A percentile compares a stretch with the other conserved stretches of the same genome.
Evolutionary conservation across 139 green algal species (phyloP).

Genomic region (Parachlorella kessleri): DNA sequence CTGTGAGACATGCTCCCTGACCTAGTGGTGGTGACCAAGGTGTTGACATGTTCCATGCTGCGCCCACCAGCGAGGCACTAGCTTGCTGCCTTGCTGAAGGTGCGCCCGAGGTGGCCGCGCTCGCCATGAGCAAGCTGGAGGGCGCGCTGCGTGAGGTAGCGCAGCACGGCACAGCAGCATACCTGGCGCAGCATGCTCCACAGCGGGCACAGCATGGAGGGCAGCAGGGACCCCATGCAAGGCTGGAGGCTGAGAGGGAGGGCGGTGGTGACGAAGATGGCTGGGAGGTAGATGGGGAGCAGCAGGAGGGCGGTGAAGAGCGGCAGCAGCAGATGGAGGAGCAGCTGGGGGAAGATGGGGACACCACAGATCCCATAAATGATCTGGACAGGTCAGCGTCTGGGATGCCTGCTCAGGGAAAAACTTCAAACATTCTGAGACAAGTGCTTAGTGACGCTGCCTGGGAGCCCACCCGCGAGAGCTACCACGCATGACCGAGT

Average conservation of each 20-base stretch:
- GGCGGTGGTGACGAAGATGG: too few species aligned
- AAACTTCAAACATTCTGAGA: too few species aligned
- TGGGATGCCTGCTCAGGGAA: too few species aligned
- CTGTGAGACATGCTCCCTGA: neutral
- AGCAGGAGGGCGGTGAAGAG: neutral
- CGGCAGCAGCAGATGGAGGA: neutral
- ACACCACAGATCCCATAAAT: slow-evolving; percentile 16
- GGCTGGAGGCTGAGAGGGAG: too few species aligned
- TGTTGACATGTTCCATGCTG: too few species aligned
- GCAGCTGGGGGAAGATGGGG: neutral
- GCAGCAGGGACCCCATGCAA: too few species aligned
- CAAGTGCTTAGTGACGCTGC: too few species aligned
- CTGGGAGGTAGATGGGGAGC: too few species aligned
- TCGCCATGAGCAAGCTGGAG: slow-evolving; percentile 18
- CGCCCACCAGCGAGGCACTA: neutral
- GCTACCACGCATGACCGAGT: too few species aligned
- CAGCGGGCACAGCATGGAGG: neutral
- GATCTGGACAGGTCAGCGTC: slow-evolving; percentile 34
- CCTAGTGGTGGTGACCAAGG: too few species aligned
- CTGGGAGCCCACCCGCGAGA: too few species aligned
- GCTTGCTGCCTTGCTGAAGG: neutral
- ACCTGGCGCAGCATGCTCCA: slow-evolving; percentile 7
- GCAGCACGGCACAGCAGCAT: slow-evolving; percentile 5
- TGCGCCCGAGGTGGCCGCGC: slow-evolving; percentile 22
- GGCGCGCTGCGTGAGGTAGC: slow-evolving; percentile 24